A percentile compares a stretch with the other conserved stretches of the same genome.
These are phyloP conservation scores for Podaxis sp. DNA, from an alignment of 768 basidiomycete genomes.

Conservation along the genomic window DNA sequence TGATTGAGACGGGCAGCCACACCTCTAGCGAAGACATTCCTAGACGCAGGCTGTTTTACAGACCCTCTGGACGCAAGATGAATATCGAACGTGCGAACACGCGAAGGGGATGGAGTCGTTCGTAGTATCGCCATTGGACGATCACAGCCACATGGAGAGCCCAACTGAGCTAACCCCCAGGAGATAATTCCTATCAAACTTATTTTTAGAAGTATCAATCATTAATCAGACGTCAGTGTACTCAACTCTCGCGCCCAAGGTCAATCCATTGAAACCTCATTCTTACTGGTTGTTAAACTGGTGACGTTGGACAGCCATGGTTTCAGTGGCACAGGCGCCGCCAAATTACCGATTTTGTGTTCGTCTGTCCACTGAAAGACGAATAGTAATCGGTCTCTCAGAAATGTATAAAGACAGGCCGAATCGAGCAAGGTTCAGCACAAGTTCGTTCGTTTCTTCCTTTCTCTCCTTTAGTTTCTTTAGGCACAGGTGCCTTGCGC, in stretches of 20 bases:
- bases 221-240: background rate
- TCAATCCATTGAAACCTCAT: background rate
- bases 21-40: background rate
- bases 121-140: no score
- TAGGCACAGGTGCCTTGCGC: constrained; percentile 13
- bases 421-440: background rate
- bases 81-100: no score
- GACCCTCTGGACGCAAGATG: no score
- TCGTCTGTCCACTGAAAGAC: background rate
- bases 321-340: background rate
- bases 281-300: background rate
- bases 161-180: background rate
- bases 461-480: constrained; percentile 8
- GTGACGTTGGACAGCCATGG: background rate
- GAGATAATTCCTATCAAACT: background rate
- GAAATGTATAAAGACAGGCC: background rate
- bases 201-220: background rate
- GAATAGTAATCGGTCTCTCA: background rate
- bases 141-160: background rate
- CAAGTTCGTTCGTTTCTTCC: background rate
- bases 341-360: background rate
- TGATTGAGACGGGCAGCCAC: background rate
- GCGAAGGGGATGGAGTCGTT: no score
- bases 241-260: constrained; percentile 6
- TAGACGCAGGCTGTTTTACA: background rate